Base-by-base conservation (phyloP, 768 basidiomycete genomes). In the Lentinula aciculospora region DNA sequence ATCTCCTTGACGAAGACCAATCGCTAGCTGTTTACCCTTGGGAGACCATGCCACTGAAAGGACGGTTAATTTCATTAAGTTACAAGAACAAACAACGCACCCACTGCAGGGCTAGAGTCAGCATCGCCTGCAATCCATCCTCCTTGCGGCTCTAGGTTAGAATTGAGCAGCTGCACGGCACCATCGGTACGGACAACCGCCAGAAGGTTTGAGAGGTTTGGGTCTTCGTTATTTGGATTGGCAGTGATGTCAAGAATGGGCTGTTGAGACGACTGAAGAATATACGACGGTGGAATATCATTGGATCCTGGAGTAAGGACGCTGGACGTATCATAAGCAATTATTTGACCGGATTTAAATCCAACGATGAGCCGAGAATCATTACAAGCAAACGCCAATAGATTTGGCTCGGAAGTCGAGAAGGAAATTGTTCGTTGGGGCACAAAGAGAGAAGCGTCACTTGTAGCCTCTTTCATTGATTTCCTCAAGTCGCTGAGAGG, bases 11-110 rank as follows among this genome's bases (percentile, higher is more conserved):
- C 80, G 80, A 15, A 91, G 71, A 23, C 86, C 91, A 46, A 93
- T 80, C 1, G 88, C 89, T 40, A 93, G 75, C 57, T 92, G 90
- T 66, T 90, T 93, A 45, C 90, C 91, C 67, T 90, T 91, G 1
- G 90, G 88, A 3, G 90, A 92, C 90, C 91, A 93, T 12, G 87
- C 81, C 8, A 86, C 91, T 92, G 57, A 10, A 45, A 53, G n/a
- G 8, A 53, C 34, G 62, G 58, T 50, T 63, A 27, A 61, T 56
- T 32, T 45, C 53, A 46, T 32, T 0, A 3, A 4, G 28, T 31
- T 21, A 51, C 23, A 49, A 36, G 60, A 40, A 4, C 58, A 40
- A 2, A 39, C 10, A n/a, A 74, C 85, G 58, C 56, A 89, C 89
- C 75, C 58, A 84, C 79, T 8, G 79, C 79, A 1, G 86, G 85